Base-by-base conservation (phyloP, 306 rosid species). In the Dalbergia oliveri region DNA sequence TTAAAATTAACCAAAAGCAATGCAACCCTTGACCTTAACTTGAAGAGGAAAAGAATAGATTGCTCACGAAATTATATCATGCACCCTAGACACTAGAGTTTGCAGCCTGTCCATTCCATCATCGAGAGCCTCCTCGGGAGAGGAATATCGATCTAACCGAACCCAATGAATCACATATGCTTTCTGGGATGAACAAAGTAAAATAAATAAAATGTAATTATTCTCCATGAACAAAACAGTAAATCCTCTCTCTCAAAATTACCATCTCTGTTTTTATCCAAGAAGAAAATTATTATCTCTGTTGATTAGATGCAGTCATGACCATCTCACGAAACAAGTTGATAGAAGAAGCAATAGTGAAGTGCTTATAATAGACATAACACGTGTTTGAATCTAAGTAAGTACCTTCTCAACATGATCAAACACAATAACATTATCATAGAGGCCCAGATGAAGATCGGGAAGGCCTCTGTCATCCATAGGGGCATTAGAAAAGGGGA, bases 361-460 rank as follows among this genome's bases (percentile, higher is more conserved):
- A 51, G 61, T 62, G 47, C 14, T 69, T 53, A 51, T 76, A 53
- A 76, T 56, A 13, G 37, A 76, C 62, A 16, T 73, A 13, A 50
- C 31, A 1, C 23, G 69, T 16, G 16, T 37, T 51, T 71, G 7
- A 33, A 70, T 19, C 69, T 57, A 34, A 41, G 41, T 54, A 43
- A 15, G 56, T 87, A 95, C 99, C 98, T 95, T 95, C 61, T 90
- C 91, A 77, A 95, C 94, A 67, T 95, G 99, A 86, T 95, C 98
- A 70, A 95, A 95, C 84, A 95, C 99, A 66, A 95, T 87, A 45
- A 95, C 97, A 39, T 89, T 87, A 75, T 95, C 94, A 82, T 93
- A 95, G 76, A 95, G 97, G 81, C 99, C 98, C 31, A 95, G 88
- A 88, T 95, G 99, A 69, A 93, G 62, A 90, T 93, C 99, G 59